Conservation (phyloP, 2,329 filamentous ascomycete genomes). For the Periconia macrospinosa region DNA sequence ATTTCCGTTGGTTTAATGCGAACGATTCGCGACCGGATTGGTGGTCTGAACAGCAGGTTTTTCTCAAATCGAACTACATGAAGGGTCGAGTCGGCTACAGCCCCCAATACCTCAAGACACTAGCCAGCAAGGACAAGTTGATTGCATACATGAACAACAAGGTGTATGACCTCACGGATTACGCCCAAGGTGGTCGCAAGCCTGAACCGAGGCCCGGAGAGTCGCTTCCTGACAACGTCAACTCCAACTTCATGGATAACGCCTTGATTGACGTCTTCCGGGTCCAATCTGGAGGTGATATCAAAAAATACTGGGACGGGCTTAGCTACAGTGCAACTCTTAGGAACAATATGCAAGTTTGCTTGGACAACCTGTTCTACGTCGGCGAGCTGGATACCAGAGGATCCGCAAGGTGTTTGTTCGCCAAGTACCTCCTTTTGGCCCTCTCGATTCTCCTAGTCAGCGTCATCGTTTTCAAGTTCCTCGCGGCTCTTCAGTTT, state of each 20-base stretch:
- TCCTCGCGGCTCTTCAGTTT: constrained; percentile 94
- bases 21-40: constrained; percentile 85
- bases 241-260: constrained; percentile 79
- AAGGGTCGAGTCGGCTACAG: constrained; percentile 89
- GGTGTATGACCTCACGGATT: constrained; percentile 89
- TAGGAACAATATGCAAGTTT: constrained; percentile 73
- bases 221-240: constrained; percentile 44
- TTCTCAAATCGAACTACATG: constrained; percentile 75
- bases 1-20: constrained; percentile 84
- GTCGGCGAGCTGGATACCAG: constrained; percentile 89
- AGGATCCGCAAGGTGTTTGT: constrained; percentile 81
- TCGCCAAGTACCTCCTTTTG: constrained; percentile 86
- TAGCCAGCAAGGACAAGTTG: constrained; percentile 65
- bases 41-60: constrained; percentile 86
- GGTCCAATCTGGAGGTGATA: constrained; percentile 72
- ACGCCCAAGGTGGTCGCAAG: constrained; percentile 73
- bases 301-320: constrained; percentile 80
- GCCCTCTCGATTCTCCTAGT: constrained; percentile 80
- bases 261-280: constrained; percentile 77
- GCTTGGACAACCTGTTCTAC: constrained; percentile 93
- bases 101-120: constrained; percentile 70
- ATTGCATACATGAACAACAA: constrained; percentile 78
- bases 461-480: constrained; percentile 89
- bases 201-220: constrained; percentile 55
- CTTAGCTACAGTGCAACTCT: constrained; percentile 61